Evolutionary conservation across 164 flowering plant species (phyloP), one percentile per base, ranked within the genome.

Genomic region (Sedum album): DNA sequence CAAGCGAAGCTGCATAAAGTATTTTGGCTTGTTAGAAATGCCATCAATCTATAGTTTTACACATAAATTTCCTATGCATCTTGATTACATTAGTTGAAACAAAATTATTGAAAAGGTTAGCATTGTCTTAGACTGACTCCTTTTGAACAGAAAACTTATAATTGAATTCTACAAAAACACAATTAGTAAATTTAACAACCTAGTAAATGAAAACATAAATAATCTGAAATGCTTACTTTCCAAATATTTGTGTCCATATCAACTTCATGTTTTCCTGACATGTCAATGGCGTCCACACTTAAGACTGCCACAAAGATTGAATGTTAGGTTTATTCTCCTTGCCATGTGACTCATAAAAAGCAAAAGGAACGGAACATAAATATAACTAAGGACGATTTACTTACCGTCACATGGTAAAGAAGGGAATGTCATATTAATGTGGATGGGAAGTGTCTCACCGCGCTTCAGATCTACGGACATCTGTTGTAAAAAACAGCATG

Each of bases 241-340:
- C 99, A 94, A 67, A 94, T 88, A 75, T 86, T 94, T 69, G 99
- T 94, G 73, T 94, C 99, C 73, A 94, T 89, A 82, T 94, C 99
- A 76, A 94, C 99, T 84, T 94, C 99, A 83, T 94, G 97, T 76
- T 94, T 91, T 42, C 99, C 99, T 1, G 99, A 94, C 97, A 94
- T 86, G 73, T 94, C 99, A 70, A 94, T 90, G 46, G 99, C 99
- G 82, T 94, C 99, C 25, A 94, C 92, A 71, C 99, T 94, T 60
- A 94, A 60, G 38, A 94, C 99, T 94, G 90, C 82, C 81, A 60
- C 49, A 53, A 61, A 48, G 51, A 7, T 62, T 31, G 15, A 61
- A 18, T 20, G 23, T 48, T 48, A 41, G 21, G 57, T 61, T 5
- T 2, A 46, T 46, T 2, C 4, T 17, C n/a, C 20, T 15, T 14